Evolutionary conservation across 345 rosid genomes (phyloP).

Genomic region (Eucalyptus melliodora): DNA sequence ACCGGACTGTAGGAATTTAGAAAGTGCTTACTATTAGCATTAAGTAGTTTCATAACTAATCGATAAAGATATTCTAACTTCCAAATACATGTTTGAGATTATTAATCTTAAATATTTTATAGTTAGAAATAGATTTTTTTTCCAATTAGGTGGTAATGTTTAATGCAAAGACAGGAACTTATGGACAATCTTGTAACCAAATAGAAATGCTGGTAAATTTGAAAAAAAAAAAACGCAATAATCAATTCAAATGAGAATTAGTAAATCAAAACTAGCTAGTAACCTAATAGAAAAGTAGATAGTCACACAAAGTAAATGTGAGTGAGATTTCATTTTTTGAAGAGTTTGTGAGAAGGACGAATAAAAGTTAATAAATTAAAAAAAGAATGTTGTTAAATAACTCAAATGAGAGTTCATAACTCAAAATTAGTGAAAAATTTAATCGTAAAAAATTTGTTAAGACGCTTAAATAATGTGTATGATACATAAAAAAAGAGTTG

Average conservation of each 20-base stretch:
- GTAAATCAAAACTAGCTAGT: not conserved
- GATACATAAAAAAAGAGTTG: not conserved
- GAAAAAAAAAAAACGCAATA: not conserved
- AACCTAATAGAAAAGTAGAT: not conserved
- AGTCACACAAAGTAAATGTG: not conserved
- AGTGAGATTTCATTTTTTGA: not conserved
- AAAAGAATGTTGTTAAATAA: not conserved
- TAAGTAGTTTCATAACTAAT: not conserved
- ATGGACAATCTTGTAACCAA: not conserved
- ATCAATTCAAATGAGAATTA: not conserved
- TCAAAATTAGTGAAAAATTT: not conserved
- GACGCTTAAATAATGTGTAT: accelerated
- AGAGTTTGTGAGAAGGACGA: not conserved
- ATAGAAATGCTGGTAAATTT: not conserved
- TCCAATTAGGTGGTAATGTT: not conserved
- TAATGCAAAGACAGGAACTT: not conserved
- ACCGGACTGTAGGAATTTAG: not conserved
- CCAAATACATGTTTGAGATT: not conserved
- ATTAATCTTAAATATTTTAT: no score
- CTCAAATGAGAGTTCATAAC: not conserved
- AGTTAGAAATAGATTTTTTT: not conserved
- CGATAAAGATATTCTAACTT: not conserved
- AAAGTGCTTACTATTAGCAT: not conserved
- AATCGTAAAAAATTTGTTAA: not conserved
- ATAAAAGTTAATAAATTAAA: not conserved